Percentiles rank a stretch among this genome's conserved stretches.
Evolutionary conservation across 441 rosid genomes (phyloP).

Genomic region (Gossypium lobatum): DNA sequence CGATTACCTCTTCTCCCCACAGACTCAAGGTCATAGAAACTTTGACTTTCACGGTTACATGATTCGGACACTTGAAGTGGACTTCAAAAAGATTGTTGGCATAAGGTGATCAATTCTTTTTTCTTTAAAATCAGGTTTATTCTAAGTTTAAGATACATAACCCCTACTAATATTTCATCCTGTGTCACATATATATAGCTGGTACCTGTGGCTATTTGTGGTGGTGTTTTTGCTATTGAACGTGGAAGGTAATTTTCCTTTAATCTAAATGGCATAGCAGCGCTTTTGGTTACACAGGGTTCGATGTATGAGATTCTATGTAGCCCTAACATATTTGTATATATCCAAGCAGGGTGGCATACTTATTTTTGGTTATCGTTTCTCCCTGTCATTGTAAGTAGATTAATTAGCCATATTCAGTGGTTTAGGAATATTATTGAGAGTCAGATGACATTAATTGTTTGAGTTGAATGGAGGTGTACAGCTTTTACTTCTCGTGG

Average conservation of each 20-base stretch:
- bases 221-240: slow-evolving; percentile 71
- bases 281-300: not conserved
- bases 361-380: slow-evolving; percentile 78
- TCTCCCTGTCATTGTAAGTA: slow-evolving; percentile 74
- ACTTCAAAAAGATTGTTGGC: slow-evolving; percentile 65
- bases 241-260: slow-evolving; percentile 41
- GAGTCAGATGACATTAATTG: not conserved
- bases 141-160: not conserved
- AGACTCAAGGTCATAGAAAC: slow-evolving; percentile 39
- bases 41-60: slow-evolving; percentile 57
- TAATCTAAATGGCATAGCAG: not conserved
- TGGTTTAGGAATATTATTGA: not conserved
- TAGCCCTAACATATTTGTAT: not conserved
- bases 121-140: too few relatives aligned
- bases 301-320: not conserved
- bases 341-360: slow-evolving; percentile 65
- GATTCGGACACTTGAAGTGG: slow-evolving; percentile 53
- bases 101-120: slow-evolving; percentile 43
- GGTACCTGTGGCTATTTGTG: slow-evolving; percentile 90
- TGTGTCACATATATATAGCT: slow-evolving; percentile 21
- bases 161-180: not conserved
- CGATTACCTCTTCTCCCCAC: not conserved
- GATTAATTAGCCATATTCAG: too few relatives aligned
- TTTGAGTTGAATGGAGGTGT: slow-evolving; percentile 7
- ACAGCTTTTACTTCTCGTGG: slow-evolving; percentile 73